phyloP scores from a whole-genome alignment of 768 basidiomycete genomes.

The Calocera viscosa region DNA sequence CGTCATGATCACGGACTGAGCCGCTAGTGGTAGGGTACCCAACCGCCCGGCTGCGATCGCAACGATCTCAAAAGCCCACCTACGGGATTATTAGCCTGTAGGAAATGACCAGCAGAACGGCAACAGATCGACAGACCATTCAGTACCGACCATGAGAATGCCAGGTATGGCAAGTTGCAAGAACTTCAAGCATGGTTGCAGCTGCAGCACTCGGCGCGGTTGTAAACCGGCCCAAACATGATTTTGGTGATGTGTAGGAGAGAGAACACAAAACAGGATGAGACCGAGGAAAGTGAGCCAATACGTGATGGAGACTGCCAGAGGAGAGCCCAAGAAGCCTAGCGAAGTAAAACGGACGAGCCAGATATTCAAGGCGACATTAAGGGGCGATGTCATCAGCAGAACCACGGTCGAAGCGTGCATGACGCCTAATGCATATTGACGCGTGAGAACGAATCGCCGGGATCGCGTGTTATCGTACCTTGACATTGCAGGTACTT shows the following conservation, averaged over 20 bases:
- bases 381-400: constrained; percentile 51
- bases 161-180: constrained; percentile 61
- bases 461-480: constrained; percentile 22
- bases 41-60: constrained; percentile 63
- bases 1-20: constrained; percentile 70
- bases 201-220: constrained; percentile 31
- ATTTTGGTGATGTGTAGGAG: constrained; percentile 42
- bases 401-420: constrained; percentile 54
- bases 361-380: constrained; percentile 44
- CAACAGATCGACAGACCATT: constrained; percentile 43
- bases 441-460: background rate
- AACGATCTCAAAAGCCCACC: constrained; percentile 75
- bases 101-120: background rate
- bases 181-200: constrained; percentile 29
- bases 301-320: constrained; percentile 56
- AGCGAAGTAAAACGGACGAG: constrained; percentile 55
- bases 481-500: constrained; percentile 74
- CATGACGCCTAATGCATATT: constrained; percentile 49
- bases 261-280: constrained; percentile 37
- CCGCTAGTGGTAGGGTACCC: constrained; percentile 53
- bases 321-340: constrained; percentile 52
- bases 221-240: constrained; percentile 54
- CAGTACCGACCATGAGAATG: constrained; percentile 66
- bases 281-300: constrained; percentile 54
- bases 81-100: constrained; percentile 20